Conservation (phyloP, 306 rosid genomes). For the Sindora glabra region DNA sequence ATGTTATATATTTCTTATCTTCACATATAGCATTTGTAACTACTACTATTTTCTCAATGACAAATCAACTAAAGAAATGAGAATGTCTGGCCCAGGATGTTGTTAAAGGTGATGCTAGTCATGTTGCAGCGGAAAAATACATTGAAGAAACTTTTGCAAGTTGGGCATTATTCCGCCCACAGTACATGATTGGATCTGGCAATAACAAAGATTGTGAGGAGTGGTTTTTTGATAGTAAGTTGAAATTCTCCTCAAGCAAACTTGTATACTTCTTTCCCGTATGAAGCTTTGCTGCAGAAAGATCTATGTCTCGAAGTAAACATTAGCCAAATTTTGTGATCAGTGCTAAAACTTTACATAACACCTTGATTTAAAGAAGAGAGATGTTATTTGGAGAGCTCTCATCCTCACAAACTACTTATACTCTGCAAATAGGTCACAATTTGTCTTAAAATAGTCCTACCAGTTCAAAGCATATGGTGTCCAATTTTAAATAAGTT, state of each 20-base stretch:
- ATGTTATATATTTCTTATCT: conserved; percentile 20
- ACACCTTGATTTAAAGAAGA: too few species aligned
- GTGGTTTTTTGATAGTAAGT: conserved; percentile 92
- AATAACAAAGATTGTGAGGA: conserved; percentile 96
- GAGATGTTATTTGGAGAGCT: too few species aligned
- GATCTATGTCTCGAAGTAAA: not conserved
- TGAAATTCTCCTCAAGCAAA: not conserved
- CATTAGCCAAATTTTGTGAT: not conserved
- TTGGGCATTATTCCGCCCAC: conserved; percentile 85
- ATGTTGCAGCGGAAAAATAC: conserved; percentile 83
- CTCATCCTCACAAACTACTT: too few species aligned
- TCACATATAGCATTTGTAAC: conserved; percentile 2
- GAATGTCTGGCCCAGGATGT: conserved; percentile 45
- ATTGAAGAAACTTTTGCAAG: conserved; percentile 51
- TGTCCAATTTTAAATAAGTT: too few species aligned
- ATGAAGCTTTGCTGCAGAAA: not conserved
- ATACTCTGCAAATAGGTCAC: too few species aligned
- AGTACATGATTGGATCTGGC: conserved; percentile 91
- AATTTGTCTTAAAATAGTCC: too few species aligned
- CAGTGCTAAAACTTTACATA: too few species aligned
- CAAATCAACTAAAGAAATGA: not conserved
- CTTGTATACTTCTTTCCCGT: not conserved
- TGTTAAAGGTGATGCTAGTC: conserved; percentile 83
- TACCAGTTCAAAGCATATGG: too few species aligned
- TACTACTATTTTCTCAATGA: not conserved